Evolutionary conservation across 1,139 yeast genomes (phyloP).

Genomic region (Zygosaccharomyces sapae): DNA sequence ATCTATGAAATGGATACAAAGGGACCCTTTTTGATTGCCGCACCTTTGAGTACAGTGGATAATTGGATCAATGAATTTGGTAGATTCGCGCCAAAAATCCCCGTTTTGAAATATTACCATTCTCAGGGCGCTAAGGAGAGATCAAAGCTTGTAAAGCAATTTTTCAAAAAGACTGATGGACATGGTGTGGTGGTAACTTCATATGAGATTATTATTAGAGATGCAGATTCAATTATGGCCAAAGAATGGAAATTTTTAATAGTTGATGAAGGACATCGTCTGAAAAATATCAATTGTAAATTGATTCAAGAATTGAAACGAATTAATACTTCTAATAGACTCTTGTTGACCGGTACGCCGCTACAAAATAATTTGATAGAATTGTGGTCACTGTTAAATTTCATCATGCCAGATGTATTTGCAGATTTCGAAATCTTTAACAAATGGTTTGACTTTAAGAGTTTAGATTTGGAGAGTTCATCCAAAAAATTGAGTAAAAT

Average conservation of each 20-base stretch:
- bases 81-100: constrained; percentile 68
- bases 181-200: constrained; percentile 67
- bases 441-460: constrained; percentile 84
- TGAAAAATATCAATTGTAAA: constrained; percentile 76
- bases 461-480: constrained; percentile 39
- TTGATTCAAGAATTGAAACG: constrained; percentile 67
- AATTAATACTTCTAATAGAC: constrained; percentile 61
- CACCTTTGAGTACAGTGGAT: constrained; percentile 80
- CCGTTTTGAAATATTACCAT: constrained; percentile 65
- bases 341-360: constrained; percentile 89
- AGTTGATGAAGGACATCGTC: constrained; percentile 91
- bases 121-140: constrained; percentile 50
- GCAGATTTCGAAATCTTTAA: constrained; percentile 85
- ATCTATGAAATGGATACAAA: constrained; percentile 71
- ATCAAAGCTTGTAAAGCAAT: constrained; percentile 39
- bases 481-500: constrained; percentile 40
- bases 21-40: constrained; percentile 85
- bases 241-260: constrained; percentile 73
- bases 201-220: constrained; percentile 74
- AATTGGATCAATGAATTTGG: constrained; percentile 77
- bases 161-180: constrained; percentile 31
- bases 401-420: constrained; percentile 86
- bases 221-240: constrained; percentile 46
- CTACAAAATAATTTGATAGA: constrained; percentile 85
- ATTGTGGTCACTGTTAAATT: constrained; percentile 84